Base-by-base conservation (phyloP, 73 alveolate genomes). In the Paramecium pentaurelia region DNA sequence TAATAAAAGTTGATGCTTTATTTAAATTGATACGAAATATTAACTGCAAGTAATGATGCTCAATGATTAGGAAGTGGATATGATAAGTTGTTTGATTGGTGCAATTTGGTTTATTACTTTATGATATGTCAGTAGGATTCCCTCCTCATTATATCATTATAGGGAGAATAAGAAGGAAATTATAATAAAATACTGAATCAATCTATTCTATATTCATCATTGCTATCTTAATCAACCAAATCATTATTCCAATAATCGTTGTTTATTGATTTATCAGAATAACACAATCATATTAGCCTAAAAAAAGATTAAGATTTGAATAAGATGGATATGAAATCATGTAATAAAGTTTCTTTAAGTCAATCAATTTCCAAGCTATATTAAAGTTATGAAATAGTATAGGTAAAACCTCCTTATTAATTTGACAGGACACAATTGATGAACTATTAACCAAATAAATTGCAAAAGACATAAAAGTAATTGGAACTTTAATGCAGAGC, bases 261-360 rank as follows among this genome's bases (percentile, higher is more conserved):
- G 11, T 92, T 89, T 8, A 71, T 89, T 28, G 87, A 89, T 73
- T 92, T 89, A 89, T 36, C 27, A 70, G 7, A 42, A 80, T 37
- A 37, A 37, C 8, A 32, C 2, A 4, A n/a, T n/a, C 0, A 54
- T 73, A 6, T 45, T 80, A 80, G 91, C 91, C 91, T 27, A 80
- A 80, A 80, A 80, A 92, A 32, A 71, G 97, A 86, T 45, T 94
- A 51, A 96, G 97, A 38, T 47, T 89, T 27, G 40, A 77, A 71
- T 51, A 86, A 1, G 95, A 86, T 84, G 93, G 92, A 12, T 71
- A 92, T 75, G 71, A 40, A 12, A 95, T 95, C 28, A 14, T 14
- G 60, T 49, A 49, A 7, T 28, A 49, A 58, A 14, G 2, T 32
- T 94, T 85, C 86, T 94, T 92, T 87, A 83, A n/a, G 59, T 92